Percentiles rank a stretch among this genome's conserved stretches.
These are phyloP conservation scores for Boletus bicolor DNA, from an alignment of 768 basidiomycete species.

Conservation along the genomic window DNA sequence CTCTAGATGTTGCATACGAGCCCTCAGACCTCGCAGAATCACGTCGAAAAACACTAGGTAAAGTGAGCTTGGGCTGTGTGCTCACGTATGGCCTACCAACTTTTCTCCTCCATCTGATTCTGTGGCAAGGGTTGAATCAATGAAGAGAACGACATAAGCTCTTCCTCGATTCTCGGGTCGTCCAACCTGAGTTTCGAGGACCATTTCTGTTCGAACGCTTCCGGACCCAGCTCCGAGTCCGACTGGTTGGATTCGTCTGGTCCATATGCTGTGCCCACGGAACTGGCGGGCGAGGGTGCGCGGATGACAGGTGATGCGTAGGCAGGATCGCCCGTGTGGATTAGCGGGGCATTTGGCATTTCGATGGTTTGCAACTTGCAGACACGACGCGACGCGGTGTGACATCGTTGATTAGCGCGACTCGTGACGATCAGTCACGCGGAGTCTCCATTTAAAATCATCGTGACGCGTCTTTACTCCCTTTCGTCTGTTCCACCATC, in stretches of 20 bases:
- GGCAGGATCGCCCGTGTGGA: constrained; percentile 34
- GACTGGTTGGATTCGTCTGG: constrained; percentile 43
- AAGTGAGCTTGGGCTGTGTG: constrained; percentile 1
- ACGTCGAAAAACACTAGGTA: constrained; percentile 33
- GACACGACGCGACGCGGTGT: constrained; percentile 25
- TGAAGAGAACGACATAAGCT: constrained; percentile 28
- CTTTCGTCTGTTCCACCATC: constrained; percentile 26
- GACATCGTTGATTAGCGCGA: constrained; percentile 33
- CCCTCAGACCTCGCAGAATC: constrained; percentile 39
- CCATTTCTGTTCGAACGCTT: constrained; percentile 37
- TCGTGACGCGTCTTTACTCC: constrained; percentile 25
- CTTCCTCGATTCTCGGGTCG: constrained; percentile 37
- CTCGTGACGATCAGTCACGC: constrained; percentile 30
- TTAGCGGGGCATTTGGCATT: constrained; percentile 31
- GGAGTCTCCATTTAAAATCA: constrained; percentile 28
- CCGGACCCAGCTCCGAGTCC: constrained; percentile 37
- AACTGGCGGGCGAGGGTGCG: constrained; percentile 45
- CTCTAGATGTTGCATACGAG: constrained; percentile 38
- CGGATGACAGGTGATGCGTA: constrained; percentile 47
- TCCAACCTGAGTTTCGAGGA: constrained; percentile 34
- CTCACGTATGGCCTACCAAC: constrained; percentile 27
- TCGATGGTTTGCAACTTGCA: not conserved
- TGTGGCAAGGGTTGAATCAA: constrained; percentile 34
- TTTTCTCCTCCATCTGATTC: constrained; percentile 37
- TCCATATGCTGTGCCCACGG: constrained; percentile 46